Evolutionary conservation across 202 grass and related monocot species (phyloP), one percentile per base, ranked within the genome.

Genomic region (Zoysia matrella): DNA sequence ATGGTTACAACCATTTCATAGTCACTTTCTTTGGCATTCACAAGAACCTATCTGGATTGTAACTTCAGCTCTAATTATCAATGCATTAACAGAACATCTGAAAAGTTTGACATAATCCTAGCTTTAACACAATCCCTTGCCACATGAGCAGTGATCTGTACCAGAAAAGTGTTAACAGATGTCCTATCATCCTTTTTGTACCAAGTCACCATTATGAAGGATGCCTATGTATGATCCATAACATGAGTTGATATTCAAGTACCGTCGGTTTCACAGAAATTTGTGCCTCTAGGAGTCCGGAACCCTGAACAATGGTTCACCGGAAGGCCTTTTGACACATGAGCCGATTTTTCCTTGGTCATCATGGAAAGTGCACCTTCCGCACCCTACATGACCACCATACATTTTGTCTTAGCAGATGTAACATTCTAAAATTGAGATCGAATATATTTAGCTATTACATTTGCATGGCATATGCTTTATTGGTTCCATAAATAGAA

Each of bases 221-320:
- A 30, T 30, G 22, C 22, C 6, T 48, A 79, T 49, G 0, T 18
- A 61, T 30, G 57, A 78, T 30, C 6, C 69, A 54, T 36, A 87
- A 54, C 54, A 64, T 47, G 15, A 69, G 47, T 53, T 74, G 46
- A 22, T 78, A 78, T 67, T 85, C 56, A 72, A 55, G 56, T 95
- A 98, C 95, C 95, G 0, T 95, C 95, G 87, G 88, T 57, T 62
- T 90, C 78, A 16, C 83, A 84, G 62, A 78, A 77, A 76, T 83
- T 77, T 77, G 51, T 66, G 30, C 8, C 80, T 49, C 14, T 88
- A 88, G 89, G 85, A 77, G 92, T 88, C 67, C 90, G 77, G 57
- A 98, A 98, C 16, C 95, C 92, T 13, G 95, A 95, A 81, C 95
- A 98, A 71, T 98, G 80, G 73, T 98, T 98, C 73, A 98, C 92